Evolutionary conservation across 345 rosid genomes (phyloP), one percentile per base, ranked within the genome.

Genomic region (Trapa bicornis): DNA sequence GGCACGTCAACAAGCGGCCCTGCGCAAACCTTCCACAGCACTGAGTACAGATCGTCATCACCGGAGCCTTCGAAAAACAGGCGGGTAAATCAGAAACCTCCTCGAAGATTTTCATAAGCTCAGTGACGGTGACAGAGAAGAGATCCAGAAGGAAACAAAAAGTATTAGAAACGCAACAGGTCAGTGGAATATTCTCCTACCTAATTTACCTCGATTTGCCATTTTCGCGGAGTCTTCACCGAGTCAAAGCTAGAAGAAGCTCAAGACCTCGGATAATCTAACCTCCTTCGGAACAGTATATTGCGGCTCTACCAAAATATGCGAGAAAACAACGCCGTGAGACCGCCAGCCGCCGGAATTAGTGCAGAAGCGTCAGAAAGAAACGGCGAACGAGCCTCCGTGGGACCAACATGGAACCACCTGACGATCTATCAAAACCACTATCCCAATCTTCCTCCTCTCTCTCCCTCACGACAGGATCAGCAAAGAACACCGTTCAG

Each of bases 11-110:
- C 94, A 10, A 86, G 71, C 65, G 96, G 90, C 35, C 97, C 97
- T n/a, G 98, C 96, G 67, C 94, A 88, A 37, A 84, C 82, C 72
- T 83, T 87, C 98, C 98, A 93, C 41, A 88, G 71, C 87, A 85
- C 96, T 38, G 75, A 70, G 61, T 85, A 85, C 70, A 92, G 71
- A 75, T 78, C 77, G 61, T 85, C 87, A 60, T 76, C 78, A 6
- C 74, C 81, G 60, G 68, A 53, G 68, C 73, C 75, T 74, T 33
- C 64, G 29, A 22, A 22, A 38, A 69, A 66, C 42, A 48, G n/a
- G 11, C 13, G 7, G 32, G 1, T 33, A 64, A 58, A 45, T 36
- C 62, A 42, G 17, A 45, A 68, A 42, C 42, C 57, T 0, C n/a
- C 22, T 4, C 47, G 36, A 1, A 74, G 36, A 42, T n/a, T 29